Conservation (phyloP, 345 rosid species). For the Salix udensis region DNA sequence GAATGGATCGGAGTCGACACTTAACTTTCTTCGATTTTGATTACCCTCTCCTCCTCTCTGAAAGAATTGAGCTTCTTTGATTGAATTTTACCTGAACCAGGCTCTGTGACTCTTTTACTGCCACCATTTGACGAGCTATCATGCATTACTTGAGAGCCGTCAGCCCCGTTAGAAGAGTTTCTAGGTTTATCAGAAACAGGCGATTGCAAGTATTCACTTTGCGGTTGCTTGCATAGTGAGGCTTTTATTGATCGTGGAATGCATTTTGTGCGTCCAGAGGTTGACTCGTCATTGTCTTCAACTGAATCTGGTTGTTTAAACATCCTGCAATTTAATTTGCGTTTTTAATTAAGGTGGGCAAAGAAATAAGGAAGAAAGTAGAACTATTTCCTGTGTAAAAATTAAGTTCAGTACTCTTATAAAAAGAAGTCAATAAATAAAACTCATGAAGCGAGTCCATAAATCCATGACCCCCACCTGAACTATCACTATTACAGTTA, state of each 20-base stretch:
- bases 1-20: conserved; percentile 24
- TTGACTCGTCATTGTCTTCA: conserved; percentile 45
- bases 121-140: conserved; percentile 32
- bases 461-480: no score
- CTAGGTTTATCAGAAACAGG: conserved; percentile 61
- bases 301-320: conserved; percentile 44
- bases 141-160: conserved; percentile 22
- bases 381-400: background rate
- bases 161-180: conserved; percentile 47
- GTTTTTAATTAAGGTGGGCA: background rate
- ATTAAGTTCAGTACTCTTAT: background rate
- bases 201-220: conserved; percentile 62
- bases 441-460: background rate
- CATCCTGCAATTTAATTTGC: conserved; percentile 41
- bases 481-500: no score
- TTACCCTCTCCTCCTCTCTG: conserved; percentile 67
- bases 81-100: conserved; percentile 28
- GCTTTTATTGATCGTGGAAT: conserved; percentile 55
- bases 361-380: background rate
- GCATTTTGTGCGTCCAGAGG: conserved; percentile 53
- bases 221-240: conserved; percentile 57
- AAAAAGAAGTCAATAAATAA: background rate
- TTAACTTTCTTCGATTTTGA: conserved; percentile 91
- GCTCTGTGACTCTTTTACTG: conserved; percentile 58
- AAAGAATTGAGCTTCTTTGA: conserved; percentile 52